These are phyloP conservation scores for Diaporthe humulicola DNA, from an alignment of 2,329 filamentous ascomycete species.

Conservation along the genomic window DNA sequence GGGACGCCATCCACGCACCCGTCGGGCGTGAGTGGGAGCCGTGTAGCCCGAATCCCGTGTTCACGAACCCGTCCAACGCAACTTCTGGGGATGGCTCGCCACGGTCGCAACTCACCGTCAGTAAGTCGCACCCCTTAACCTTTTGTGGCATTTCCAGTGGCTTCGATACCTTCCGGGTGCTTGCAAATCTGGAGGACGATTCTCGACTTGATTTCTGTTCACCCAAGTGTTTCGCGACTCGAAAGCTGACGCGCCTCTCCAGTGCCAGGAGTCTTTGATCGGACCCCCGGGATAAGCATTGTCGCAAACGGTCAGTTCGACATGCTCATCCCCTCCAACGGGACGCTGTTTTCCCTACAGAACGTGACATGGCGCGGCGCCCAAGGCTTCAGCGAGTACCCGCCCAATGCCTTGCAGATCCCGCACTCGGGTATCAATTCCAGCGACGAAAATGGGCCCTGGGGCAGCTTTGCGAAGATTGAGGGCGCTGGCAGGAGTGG, in stretches of 20 bases:
- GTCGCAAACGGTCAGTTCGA: slow-evolving; percentile 32
- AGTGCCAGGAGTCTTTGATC: slow-evolving; percentile 27
- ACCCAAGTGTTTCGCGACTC: too few species aligned
- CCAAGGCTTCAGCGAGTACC: slow-evolving; percentile 33
- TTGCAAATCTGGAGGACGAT: background rate
- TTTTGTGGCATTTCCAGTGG: accelerated
- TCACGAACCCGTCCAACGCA: slow-evolving; percentile 2
- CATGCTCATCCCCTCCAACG: slow-evolving; percentile 31
- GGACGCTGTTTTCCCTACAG: slow-evolving; percentile 27
- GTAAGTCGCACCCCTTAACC: background rate
- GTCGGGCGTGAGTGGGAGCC: slow-evolving; percentile 17
- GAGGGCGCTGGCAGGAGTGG: slow-evolving; percentile 15
- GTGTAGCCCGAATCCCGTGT: slow-evolving; percentile 20
- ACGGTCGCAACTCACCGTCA: slow-evolving; percentile 5
- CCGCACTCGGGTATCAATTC: slow-evolving; percentile 14
- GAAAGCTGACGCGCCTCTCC: background rate
- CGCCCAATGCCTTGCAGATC: slow-evolving; percentile 28
- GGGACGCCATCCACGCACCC: slow-evolving; percentile 25
- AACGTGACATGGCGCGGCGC: slow-evolving; percentile 35
- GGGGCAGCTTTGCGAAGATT: slow-evolving; percentile 12
- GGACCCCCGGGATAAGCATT: slow-evolving; percentile 12
- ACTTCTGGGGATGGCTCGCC: slow-evolving; percentile 22
- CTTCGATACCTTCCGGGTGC: background rate
- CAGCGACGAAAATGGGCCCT: background rate
- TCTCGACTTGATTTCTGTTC: background rate